A percentile compares a stretch with the other conserved stretches of the same genome.
Conservation (phyloP, 1,284 basidiomycete genomes). For the Polyporus tsugae region DNA sequence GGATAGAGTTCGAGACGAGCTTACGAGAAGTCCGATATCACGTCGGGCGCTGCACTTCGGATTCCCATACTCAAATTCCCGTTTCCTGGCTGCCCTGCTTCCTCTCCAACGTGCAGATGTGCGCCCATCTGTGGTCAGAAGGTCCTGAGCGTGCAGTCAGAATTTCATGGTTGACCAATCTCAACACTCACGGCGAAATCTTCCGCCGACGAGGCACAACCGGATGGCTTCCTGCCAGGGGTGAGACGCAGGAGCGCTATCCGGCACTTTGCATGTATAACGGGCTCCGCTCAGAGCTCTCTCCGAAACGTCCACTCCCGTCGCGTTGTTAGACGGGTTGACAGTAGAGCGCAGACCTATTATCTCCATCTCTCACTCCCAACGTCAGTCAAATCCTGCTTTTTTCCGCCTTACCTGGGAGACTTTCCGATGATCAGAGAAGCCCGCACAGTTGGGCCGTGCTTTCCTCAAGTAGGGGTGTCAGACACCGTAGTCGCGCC, state of each 20-base stretch:
- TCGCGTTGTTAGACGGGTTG: not conserved
- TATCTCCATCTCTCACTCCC: not conserved
- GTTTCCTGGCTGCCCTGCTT: not conserved
- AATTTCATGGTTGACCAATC: conserved; percentile 1
- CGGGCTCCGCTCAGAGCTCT: not conserved
- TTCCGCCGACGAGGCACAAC: not conserved
- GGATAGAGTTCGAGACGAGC: not conserved
- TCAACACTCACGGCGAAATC: not conserved
- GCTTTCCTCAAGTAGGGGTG: not conserved
- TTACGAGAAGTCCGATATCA: conserved; percentile 8
- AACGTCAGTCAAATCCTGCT: not conserved
- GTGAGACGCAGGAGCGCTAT: conserved; percentile 1
- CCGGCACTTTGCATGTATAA: not conserved
- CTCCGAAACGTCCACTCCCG: not conserved
- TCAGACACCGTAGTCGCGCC: not conserved
- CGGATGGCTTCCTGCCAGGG: conserved; percentile 3
- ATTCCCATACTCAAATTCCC: conserved; percentile 10
- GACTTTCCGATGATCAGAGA: not conserved
- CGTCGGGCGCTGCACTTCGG: conserved; percentile 5
- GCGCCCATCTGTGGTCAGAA: conserved; percentile 7
- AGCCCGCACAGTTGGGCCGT: not conserved
- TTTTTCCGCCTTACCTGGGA: not conserved
- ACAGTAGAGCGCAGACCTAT: not conserved
- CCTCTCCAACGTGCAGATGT: not conserved
- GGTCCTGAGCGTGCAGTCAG: conserved; percentile 5